A percentile compares a stretch with the other conserved stretches of the same genome.
Evolutionary conservation across 495 filamentous ascomycete genomes (phyloP).

Genomic region (Chaetomium cochliodes): DNA sequence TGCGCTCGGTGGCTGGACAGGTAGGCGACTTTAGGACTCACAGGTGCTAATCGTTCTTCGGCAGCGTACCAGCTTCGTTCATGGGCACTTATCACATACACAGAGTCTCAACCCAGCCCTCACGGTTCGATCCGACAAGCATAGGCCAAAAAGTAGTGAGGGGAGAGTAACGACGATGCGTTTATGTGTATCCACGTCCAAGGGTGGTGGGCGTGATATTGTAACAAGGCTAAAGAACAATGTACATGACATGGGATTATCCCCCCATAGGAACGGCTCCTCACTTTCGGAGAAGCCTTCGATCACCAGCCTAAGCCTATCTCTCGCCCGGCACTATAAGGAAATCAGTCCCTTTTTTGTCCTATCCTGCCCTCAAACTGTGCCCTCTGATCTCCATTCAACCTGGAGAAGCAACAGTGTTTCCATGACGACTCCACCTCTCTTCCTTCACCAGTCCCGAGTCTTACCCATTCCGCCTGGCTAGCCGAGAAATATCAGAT

Average conservation of each 20-base stretch:
- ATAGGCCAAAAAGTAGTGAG: too few species aligned
- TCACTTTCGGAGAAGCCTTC: neutral
- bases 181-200: neutral
- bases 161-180: neutral
- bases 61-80: too few species aligned
- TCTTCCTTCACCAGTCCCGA: neutral
- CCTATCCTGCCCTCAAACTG: neutral
- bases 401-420: neutral
- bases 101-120: too few species aligned
- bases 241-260: constrained; percentile 51
- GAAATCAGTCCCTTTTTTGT: constrained; percentile 8
- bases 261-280: constrained; percentile 23
- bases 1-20: too few species aligned
- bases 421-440: neutral
- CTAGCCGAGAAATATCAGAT: neutral
- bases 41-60: too few species aligned
- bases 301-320: neutral
- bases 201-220: constrained; percentile 24
- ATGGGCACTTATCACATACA: too few species aligned
- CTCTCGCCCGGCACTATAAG: neutral
- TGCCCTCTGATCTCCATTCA: neutral
- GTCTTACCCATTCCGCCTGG: neutral
- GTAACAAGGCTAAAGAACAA: constrained; percentile 38
- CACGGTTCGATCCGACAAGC: too few species aligned
- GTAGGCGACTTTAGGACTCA: too few species aligned